These are phyloP conservation scores for Phytophthora hybrid DNA, from an alignment of 352 stramenopile genomes.

Conservation along the genomic window DNA sequence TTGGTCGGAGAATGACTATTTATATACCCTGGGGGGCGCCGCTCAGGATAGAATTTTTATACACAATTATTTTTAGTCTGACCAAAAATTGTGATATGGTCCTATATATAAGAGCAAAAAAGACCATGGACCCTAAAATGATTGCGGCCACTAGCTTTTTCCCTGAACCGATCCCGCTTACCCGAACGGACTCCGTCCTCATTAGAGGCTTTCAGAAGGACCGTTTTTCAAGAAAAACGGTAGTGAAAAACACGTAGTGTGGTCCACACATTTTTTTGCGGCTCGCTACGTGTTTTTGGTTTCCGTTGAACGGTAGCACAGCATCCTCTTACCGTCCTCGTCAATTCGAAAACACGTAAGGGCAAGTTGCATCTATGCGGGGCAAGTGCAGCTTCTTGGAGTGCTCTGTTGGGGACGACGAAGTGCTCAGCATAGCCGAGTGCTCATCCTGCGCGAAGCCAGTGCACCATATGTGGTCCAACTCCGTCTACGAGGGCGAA, in stretches of 20 bases:
- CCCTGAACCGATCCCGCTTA: no score
- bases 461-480: neutral
- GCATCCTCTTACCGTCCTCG: neutral
- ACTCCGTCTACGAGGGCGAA: neutral
- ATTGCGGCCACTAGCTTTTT: no score
- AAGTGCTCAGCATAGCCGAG: neutral
- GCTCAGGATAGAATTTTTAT: no score
- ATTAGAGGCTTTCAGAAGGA: neutral
- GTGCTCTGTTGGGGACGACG: neutral
- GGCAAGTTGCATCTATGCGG: neutral
- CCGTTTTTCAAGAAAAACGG: neutral
- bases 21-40: no score
- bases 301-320: neutral
- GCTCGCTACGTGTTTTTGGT: neutral
- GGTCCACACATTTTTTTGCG: neutral
- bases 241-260: neutral
- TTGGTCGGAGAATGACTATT: no score
- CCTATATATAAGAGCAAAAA: no score
- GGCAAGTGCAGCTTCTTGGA: neutral
- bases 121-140: no score
- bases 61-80: no score
- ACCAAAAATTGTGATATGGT: no score
- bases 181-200: no score
- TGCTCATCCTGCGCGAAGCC: neutral
- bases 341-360: neutral